Evolutionary conservation across 2,329 filamentous ascomycete species (phyloP), one percentile per base, ranked within the genome.

Genomic region (Hymenoscyphus occultus): DNA sequence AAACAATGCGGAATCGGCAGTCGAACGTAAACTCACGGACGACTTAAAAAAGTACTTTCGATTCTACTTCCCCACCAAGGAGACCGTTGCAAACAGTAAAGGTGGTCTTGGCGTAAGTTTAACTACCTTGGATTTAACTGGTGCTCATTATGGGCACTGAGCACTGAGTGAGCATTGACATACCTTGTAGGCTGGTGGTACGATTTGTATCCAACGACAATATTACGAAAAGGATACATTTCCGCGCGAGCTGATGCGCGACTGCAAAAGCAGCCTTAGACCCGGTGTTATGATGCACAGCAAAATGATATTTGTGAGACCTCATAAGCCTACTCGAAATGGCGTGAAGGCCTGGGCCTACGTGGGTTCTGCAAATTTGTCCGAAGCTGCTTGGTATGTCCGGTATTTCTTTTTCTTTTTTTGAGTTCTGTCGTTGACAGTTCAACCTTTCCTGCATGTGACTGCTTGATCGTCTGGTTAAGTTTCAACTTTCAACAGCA

Each of bases 301-400:
- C 78, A 99, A 99, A 79, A 81, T 92, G 69, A 78, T 87, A 63
- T 79, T 86, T 61, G 84, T 85, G 31, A 79, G 80, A 61, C 67
- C 65, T 39, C 35, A 61, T 6, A 64, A 61, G 39, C 40, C 63
- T 48, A 6, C 57, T 56, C 71, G 66, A 19, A 22, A 28, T 35
- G 69, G 65, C 22, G 67, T 66, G 78, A 67, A 66, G 79, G 87
- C 87, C 4, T 98, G 92, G 89, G 89, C 85, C 1, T 98, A 98
- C 74, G 79, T 97, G 45, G 95, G 95, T 16, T 96, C 92, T 71
- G 92, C 92, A 7, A 99, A 99, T 77, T 78, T 97, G 35, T 96
- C 93, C 0, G 93, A 97, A 77, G 93, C 91, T 75, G 95, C 95
- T 39, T 99, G 95, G 90, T 92, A 79, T 81, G 86, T 80, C 19